Percentiles rank a stretch among this genome's conserved stretches.
Evolutionary conservation across 2,329 filamentous ascomycete species (phyloP).

Genomic region (Paecilomyces formosus): DNA sequence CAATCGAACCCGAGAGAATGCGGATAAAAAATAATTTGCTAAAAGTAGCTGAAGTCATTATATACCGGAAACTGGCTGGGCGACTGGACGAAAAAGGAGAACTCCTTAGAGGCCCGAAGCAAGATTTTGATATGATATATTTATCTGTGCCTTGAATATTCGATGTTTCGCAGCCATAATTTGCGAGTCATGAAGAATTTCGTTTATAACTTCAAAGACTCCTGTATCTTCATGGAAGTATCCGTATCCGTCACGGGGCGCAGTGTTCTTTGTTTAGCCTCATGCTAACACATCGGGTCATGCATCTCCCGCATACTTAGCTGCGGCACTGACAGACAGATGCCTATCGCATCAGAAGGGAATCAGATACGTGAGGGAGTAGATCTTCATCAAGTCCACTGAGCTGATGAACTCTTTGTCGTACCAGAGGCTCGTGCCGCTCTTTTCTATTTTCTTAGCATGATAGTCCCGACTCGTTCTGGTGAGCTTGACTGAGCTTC

Average conservation of each 20-base stretch:
- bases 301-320: not conserved
- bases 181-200: not conserved
- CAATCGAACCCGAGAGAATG: not conserved
- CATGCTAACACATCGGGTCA: not conserved
- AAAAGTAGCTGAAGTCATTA: not conserved
- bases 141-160: not conserved
- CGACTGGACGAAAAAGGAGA: no score
- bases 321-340: not conserved
- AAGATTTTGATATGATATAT: not conserved
- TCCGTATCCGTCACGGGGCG: not conserved
- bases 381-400: not conserved
- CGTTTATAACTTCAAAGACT: not conserved
- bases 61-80: not conserved
- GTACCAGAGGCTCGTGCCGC: not conserved
- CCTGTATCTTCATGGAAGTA: not conserved
- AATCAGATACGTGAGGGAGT: not conserved
- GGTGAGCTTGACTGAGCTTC: not conserved
- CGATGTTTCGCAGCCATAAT: not conserved
- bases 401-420: not conserved
- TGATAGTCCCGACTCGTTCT: not conserved
- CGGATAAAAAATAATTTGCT: not conserved
- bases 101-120: no score
- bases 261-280: not conserved
- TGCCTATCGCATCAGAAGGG: not conserved
- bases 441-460: not conserved